A percentile compares a stretch with the other conserved stretches of the same genome.
Conservation (phyloP, 768 basidiomycete species). For the Boletus subparvulus region DNA sequence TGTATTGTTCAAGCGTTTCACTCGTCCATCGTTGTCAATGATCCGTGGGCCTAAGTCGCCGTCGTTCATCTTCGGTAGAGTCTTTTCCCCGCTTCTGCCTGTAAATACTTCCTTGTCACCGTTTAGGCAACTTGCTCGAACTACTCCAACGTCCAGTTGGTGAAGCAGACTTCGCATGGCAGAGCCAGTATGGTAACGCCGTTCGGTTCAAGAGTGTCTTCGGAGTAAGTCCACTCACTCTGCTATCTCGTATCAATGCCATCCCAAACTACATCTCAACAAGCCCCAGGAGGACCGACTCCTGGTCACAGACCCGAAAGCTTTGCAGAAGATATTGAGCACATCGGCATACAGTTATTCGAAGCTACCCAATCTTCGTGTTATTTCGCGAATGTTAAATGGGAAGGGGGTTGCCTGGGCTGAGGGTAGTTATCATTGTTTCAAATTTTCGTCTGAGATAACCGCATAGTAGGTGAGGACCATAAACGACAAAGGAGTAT, state of each 20-base stretch:
- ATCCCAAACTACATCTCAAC: conserved; percentile 7
- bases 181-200: conserved; percentile 27
- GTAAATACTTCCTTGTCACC: conserved; percentile 11
- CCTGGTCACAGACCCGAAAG: conserved; percentile 47
- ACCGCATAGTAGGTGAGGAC: conserved; percentile 31
- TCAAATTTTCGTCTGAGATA: conserved; percentile 7
- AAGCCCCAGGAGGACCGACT: conserved; percentile 42
- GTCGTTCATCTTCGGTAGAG: conserved; percentile 16
- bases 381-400: conserved; percentile 1
- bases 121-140: conserved; percentile 26
- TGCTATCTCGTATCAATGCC: background rate
- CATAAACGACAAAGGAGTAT: conserved; percentile 54
- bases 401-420: conserved; percentile 41
- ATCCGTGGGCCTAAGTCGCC: conserved; percentile 15
- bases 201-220: conserved; percentile 24
- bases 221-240: conserved; percentile 14
- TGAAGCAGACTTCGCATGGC: conserved; percentile 32
- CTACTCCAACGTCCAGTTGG: conserved; percentile 25
- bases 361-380: conserved; percentile 31
- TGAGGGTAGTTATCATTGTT: conserved; percentile 30
- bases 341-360: conserved; percentile 43
- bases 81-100: background rate
- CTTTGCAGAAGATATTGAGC: conserved; percentile 38
- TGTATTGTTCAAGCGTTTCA: background rate
- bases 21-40: conserved; percentile 9